Percentiles rank a stretch among this genome's conserved stretches.
phyloP scores from a whole-genome alignment of 2,329 filamentous ascomycete species.

The Stylonectria norvegica region DNA sequence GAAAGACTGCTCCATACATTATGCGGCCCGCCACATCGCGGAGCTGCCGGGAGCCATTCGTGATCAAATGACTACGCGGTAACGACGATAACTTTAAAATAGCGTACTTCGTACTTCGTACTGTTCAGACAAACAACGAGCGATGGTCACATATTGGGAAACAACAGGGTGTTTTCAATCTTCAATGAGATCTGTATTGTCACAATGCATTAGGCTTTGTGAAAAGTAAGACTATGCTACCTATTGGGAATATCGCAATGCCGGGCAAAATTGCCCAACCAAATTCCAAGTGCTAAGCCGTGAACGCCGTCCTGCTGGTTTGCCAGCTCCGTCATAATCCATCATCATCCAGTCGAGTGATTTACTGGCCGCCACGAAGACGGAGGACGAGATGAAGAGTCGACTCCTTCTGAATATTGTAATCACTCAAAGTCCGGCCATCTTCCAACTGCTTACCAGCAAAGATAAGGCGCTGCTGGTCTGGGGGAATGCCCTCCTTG shows the following conservation, averaged over 20 bases:
- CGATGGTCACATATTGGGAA: neutral
- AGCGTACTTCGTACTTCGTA: too few species aligned
- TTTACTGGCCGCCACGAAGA: slow-evolving; percentile 72
- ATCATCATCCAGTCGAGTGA: slow-evolving; percentile 6
- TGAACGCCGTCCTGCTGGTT: slow-evolving; percentile 52
- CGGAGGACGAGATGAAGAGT: slow-evolving; percentile 84
- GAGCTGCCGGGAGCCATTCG: too few species aligned
- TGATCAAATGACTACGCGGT: too few species aligned
- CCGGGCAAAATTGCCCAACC: slow-evolving; percentile 14
- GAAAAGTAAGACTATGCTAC: too few species aligned
- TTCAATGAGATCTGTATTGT: slow-evolving; percentile 22
- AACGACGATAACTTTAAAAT: too few species aligned
- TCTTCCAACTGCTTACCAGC: slow-evolving; percentile 96
- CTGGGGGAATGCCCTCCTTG: slow-evolving; percentile 95
- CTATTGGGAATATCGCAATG: slow-evolving; percentile 11
- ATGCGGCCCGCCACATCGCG: too few species aligned
- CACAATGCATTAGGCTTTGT: slow-evolving; percentile 2
- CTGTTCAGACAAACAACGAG: too few species aligned
- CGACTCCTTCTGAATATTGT: slow-evolving; percentile 94
- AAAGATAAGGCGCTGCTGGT: slow-evolving; percentile 95
- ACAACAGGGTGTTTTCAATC: slow-evolving; percentile 12
- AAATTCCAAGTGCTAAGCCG: slow-evolving; percentile 17
- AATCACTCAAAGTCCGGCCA: slow-evolving; percentile 83
- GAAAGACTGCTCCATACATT: too few species aligned
- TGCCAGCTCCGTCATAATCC: slow-evolving; percentile 68